phyloP scores from a whole-genome alignment of 1,139 yeast species.

The Insectozyma bohioensis region DNA sequence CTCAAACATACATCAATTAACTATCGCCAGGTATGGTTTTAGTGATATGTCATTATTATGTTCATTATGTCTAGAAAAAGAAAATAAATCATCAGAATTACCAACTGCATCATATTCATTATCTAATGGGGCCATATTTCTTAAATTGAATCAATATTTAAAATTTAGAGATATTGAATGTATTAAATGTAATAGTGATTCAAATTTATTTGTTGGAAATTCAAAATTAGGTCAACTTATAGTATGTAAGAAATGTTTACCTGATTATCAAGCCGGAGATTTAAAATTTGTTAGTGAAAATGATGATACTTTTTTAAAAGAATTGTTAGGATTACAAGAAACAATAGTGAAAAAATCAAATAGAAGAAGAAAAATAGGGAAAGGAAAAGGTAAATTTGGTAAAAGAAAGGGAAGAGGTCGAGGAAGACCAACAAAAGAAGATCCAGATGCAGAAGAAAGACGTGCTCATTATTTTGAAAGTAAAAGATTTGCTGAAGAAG shows the following conservation, averaged over 20 bases:
- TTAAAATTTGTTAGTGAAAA: constrained; percentile 42
- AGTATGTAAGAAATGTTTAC: constrained; percentile 44
- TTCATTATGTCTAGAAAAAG: constrained; percentile 44
- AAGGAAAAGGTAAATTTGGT: constrained; percentile 20
- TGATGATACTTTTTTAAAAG: constrained; percentile 48
- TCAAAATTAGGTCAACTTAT: constrained; percentile 24
- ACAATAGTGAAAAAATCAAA: constrained; percentile 19
- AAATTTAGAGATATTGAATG: constrained; percentile 54
- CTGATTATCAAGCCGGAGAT: constrained; percentile 18
- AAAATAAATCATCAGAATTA: constrained; percentile 25
- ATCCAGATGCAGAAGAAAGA: constrained; percentile 37
- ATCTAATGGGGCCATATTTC: constrained; percentile 55
- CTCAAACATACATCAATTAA: constrained; percentile 53
- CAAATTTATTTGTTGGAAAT: constrained; percentile 38
- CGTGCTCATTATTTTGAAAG: constrained; percentile 38
- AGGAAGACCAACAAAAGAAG: constrained; percentile 21
- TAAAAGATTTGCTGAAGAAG: constrained; percentile 30
- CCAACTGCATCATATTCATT: constrained; percentile 53
- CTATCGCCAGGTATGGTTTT: constrained; percentile 53
- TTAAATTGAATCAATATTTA: constrained; percentile 46
- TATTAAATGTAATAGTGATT: constrained; percentile 41
- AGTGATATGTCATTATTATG: constrained; percentile 55
- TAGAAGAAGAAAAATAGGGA: constrained; percentile 20
- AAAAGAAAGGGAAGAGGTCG: constrained; percentile 26
- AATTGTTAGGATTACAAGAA: constrained; percentile 52